Evolutionary conservation across 2,329 filamentous ascomycete species (phyloP).

Genomic region (Cercospora citrullina): DNA sequence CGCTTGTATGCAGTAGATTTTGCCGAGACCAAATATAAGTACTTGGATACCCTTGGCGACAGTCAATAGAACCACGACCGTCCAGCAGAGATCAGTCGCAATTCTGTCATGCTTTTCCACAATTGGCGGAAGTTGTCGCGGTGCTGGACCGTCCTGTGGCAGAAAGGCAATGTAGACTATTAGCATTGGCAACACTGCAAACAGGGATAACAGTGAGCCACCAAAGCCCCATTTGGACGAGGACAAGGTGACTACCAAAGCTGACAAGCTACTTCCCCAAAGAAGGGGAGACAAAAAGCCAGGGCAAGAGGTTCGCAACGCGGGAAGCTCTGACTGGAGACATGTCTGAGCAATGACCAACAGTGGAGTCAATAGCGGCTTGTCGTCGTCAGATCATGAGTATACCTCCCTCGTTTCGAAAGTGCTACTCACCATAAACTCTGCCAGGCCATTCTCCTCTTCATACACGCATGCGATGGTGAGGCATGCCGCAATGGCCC

Average conservation of each 20-base stretch:
- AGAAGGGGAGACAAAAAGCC: neutral
- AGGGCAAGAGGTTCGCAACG: neutral
- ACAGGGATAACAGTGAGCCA: neutral
- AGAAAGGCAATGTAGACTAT: neutral
- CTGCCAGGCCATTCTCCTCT: neutral
- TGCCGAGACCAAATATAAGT: neutral
- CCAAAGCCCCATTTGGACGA: neutral
- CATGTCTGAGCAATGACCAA: neutral
- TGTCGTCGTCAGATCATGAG: neutral
- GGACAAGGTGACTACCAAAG: neutral
- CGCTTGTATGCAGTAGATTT: neutral
- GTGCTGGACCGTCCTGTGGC: neutral
- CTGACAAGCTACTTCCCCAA: neutral
- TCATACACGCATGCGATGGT: neutral
- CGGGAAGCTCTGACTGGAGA: neutral
- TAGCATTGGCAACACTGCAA: neutral
- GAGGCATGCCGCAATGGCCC: neutral
- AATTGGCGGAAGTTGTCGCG: neutral
- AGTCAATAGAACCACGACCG: neutral
- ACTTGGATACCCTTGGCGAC: neutral
- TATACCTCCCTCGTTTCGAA: neutral
- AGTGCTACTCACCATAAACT: slow-evolving; percentile 3
- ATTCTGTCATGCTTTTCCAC: neutral
- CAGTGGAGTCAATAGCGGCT: slow-evolving; percentile 5
- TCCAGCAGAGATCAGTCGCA: neutral